Evolutionary conservation across 371 early-diverging fungal species (phyloP).

Genomic region (Actinomucor elegans): DNA sequence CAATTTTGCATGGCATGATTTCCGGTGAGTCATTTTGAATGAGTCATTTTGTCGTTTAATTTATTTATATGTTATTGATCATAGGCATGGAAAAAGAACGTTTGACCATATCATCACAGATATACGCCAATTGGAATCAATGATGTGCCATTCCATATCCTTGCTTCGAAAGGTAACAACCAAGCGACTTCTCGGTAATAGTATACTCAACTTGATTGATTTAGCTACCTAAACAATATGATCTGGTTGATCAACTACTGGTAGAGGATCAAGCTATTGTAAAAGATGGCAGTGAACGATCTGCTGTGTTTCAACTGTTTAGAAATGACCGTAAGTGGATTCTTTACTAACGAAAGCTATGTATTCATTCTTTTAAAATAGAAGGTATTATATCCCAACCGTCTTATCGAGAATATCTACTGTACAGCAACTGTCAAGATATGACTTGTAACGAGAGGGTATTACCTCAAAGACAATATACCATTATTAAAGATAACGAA

Average conservation of each 20-base stretch:
- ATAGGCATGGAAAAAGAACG: conserved; percentile 37
- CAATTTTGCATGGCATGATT: conserved; percentile 56
- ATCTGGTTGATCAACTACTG: conserved; percentile 63
- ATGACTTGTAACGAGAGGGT: conserved; percentile 11
- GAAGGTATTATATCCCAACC: conserved; percentile 47
- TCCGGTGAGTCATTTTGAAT: conserved; percentile 23
- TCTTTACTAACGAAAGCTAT: neutral
- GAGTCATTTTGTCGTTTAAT: neutral
- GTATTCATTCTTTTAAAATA: conserved; percentile 2
- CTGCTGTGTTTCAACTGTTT: conserved; percentile 62
- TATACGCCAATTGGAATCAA: conserved; percentile 60
- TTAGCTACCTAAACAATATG: conserved; percentile 72
- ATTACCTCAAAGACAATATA: conserved; percentile 36
- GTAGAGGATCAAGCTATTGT: conserved; percentile 42
- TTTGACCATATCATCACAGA: conserved; percentile 45
- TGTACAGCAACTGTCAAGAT: conserved; percentile 34
- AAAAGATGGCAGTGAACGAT: conserved; percentile 59
- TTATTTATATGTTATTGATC: conserved; percentile 11
- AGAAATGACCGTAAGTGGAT: conserved; percentile 48
- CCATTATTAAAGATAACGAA: conserved; percentile 40
- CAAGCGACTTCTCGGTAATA: neutral
- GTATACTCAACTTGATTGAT: neutral
- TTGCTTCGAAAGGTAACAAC: conserved; percentile 64
- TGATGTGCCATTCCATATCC: conserved; percentile 63
- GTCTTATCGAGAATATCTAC: conserved; percentile 49